Conservation (phyloP, 352 stramenopile genomes). For the Pythium phragmiticola region DNA sequence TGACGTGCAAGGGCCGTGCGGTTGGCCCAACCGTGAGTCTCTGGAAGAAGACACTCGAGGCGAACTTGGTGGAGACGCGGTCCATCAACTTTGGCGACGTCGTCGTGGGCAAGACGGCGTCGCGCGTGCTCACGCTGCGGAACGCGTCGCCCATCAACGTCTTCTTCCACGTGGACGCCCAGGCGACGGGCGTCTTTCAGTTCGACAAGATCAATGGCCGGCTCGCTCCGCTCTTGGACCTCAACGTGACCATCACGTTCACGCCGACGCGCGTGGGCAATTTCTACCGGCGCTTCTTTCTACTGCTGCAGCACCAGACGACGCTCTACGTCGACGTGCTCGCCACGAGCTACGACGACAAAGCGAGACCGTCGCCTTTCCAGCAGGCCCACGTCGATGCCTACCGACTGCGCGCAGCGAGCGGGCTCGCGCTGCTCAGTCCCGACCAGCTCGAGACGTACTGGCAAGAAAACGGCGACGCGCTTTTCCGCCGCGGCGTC, state of each 20-base stretch:
- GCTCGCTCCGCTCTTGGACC: conserved; percentile 78
- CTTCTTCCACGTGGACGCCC: conserved; percentile 77
- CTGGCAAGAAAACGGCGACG: conserved; percentile 65
- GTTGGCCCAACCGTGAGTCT: conserved; percentile 65
- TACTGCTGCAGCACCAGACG: conserved; percentile 84
- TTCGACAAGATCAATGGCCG: conserved; percentile 77
- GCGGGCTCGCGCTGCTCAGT: conserved; percentile 65
- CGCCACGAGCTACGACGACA: conserved; percentile 88
- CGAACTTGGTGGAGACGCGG: conserved; percentile 64
- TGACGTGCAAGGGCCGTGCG: conserved; percentile 72
- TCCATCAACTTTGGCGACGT: conserved; percentile 92
- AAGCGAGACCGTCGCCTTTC: conserved; percentile 88
- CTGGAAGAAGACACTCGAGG: conserved; percentile 79
- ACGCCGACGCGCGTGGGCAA: conserved; percentile 72
- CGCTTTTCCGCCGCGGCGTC: conserved; percentile 61
- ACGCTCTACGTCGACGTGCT: conserved; percentile 87
- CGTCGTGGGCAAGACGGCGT: conserved; percentile 46
- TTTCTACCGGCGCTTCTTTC: conserved; percentile 90
- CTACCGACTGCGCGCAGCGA: conserved; percentile 52
- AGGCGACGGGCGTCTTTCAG: conserved; percentile 77
- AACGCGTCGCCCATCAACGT: conserved; percentile 79
- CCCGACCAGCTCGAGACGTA: conserved; percentile 84
- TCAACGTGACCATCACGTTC: conserved; percentile 86
- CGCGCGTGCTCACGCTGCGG: conserved; percentile 77
- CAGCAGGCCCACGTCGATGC: conserved; percentile 90